Conservation (phyloP, 495 filamentous ascomycete genomes). For the Aspergillus hancockii region DNA sequence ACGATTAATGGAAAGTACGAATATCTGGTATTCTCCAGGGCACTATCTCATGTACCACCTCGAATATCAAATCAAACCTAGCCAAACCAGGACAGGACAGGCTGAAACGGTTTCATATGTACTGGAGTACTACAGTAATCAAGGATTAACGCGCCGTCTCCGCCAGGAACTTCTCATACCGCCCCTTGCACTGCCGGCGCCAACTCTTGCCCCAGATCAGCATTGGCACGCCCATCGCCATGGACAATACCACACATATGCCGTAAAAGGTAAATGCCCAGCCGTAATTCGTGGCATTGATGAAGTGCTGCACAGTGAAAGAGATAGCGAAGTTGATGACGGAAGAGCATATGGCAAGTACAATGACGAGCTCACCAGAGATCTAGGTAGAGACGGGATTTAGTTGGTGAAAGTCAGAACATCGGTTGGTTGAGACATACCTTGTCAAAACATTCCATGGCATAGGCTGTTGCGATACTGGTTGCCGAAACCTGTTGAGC, state of each 20-base stretch:
- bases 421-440: constrained; percentile 17
- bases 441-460: constrained; percentile 39
- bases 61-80: background rate
- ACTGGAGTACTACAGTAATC: background rate
- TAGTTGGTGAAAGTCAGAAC: background rate
- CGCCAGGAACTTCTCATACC: constrained; percentile 29
- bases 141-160: constrained; percentile 15
- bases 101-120: background rate
- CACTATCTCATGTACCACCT: background rate
- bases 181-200: constrained; percentile 27
- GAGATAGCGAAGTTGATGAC: constrained; percentile 37
- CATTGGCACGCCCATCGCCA: constrained; percentile 24
- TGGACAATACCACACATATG: constrained; percentile 24
- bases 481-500: constrained; percentile 40
- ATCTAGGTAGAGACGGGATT: constrained; percentile 15
- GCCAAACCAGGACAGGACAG: background rate
- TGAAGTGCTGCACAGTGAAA: constrained; percentile 35
- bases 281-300: constrained; percentile 31
- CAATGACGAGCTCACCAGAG: constrained; percentile 36
- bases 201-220: constrained; percentile 33
- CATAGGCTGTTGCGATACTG: constrained; percentile 41
- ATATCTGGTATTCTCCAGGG: background rate
- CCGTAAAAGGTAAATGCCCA: constrained; percentile 35
- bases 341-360: constrained; percentile 35
- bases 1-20: background rate